Evolutionary conservation across 352 stramenopile species (phyloP).

Genomic region (Aphanomyces cochlioides): DNA sequence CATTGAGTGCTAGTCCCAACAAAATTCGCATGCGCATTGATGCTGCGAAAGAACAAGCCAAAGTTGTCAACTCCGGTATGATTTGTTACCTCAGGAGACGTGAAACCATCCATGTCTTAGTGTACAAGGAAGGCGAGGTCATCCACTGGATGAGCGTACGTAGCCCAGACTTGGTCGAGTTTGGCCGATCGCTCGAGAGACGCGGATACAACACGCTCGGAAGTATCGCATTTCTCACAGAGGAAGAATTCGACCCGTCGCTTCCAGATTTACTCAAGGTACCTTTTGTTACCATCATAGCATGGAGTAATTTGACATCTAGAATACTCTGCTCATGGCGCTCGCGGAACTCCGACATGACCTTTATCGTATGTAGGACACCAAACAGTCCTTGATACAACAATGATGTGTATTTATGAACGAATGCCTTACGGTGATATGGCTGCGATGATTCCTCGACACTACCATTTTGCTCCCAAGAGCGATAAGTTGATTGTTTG

Average conservation of each 20-base stretch:
- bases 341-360: slow-evolving; percentile 70
- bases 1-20: slow-evolving; percentile 26
- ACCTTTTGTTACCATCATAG: background rate
- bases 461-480: too few species aligned
- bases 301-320: slow-evolving; percentile 21
- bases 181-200: slow-evolving; percentile 54
- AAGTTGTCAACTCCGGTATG: slow-evolving; percentile 60
- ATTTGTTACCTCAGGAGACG: background rate
- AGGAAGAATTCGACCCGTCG: slow-evolving; percentile 52
- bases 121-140: slow-evolving; percentile 75
- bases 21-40: slow-evolving; percentile 62
- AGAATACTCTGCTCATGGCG: slow-evolving; percentile 57
- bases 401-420: slow-evolving; percentile 2
- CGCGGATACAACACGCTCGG: slow-evolving; percentile 66
- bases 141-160: slow-evolving; percentile 84
- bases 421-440: background rate
- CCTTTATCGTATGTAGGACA: slow-evolving; percentile 74
- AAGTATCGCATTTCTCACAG: slow-evolving; percentile 79
- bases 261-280: slow-evolving; percentile 32
- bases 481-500: too few species aligned
- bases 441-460: too few species aligned
- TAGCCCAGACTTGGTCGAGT: slow-evolving; percentile 55
- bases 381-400: background rate
- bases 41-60: slow-evolving; percentile 73
- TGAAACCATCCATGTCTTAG: slow-evolving; percentile 30